Conservation (phyloP, 768 basidiomycete genomes). For the Tylopilus cervinicoccineus region DNA sequence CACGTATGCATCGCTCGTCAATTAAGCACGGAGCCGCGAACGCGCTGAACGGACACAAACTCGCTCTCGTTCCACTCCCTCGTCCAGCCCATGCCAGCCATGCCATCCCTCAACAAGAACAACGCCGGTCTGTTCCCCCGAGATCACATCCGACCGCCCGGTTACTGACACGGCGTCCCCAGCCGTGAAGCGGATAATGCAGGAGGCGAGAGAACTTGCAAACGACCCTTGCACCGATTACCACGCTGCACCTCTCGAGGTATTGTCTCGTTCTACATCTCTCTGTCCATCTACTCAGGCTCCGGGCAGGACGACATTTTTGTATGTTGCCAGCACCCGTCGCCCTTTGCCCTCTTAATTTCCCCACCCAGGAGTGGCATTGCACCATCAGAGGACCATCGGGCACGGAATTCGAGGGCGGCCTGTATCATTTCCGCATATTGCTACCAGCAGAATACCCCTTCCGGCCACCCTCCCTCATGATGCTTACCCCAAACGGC, state of each 20-base stretch:
- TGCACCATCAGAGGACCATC: slow-evolving; percentile 90
- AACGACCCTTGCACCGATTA: slow-evolving; percentile 86
- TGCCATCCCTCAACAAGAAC: slow-evolving; percentile 74
- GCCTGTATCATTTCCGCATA: slow-evolving; percentile 94
- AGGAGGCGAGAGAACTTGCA: slow-evolving; percentile 87
- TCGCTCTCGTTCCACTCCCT: too few relatives aligned
- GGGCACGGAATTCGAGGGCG: slow-evolving; percentile 90
- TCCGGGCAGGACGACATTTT: slow-evolving; percentile 76
- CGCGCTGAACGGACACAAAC: too few relatives aligned
- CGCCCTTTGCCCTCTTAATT: slow-evolving; percentile 19
- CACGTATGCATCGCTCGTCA: slow-evolving; percentile 3
- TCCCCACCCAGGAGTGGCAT: slow-evolving; percentile 75
- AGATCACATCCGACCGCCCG: background rate
- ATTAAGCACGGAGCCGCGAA: too few relatives aligned
- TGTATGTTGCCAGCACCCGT: slow-evolving; percentile 40
- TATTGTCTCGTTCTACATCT: slow-evolving; percentile 31
- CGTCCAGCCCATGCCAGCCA: too few relatives aligned
- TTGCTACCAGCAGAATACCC: slow-evolving; percentile 92
- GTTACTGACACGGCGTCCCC: background rate
- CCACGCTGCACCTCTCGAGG: slow-evolving; percentile 75
- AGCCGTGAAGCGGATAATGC: slow-evolving; percentile 97
- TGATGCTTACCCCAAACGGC: slow-evolving; percentile 96
- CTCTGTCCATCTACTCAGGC: slow-evolving; percentile 8
- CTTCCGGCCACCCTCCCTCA: slow-evolving; percentile 92
- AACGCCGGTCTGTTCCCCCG: slow-evolving; percentile 61